Base-by-base conservation (phyloP, 2,329 filamentous ascomycete species). In the Leptoxyphium fumago region DNA sequence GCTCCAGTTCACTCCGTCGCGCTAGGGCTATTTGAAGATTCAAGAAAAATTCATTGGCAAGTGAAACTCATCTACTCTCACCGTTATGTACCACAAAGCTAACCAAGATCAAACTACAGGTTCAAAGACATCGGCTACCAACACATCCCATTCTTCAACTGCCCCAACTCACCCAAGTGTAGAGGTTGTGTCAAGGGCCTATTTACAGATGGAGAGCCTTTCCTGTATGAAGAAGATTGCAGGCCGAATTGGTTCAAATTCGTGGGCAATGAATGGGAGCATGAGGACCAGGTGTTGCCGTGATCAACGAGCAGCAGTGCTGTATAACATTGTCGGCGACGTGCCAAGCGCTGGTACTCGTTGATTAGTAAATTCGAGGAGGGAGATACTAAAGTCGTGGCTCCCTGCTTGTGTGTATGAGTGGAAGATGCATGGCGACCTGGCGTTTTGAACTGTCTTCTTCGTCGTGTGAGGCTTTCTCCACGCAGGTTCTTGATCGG, bases 121-220 rank as follows among this genome's bases (percentile, higher is more conserved):
- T 98, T 98, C 80, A 88, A 89, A 43, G 91, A 98, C 61, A 96
- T 98, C 53, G 91, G 91, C 46, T 98, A 98, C 67, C 87, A 95
- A 58, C 91, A 98, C 56, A 88, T 96, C 43, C 91, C 91, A 39
- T 98, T 94, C 69, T 94, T 94, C 73, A 98, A 98, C 69, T 98
- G 91, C 61, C 91, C 91, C 49, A 96, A 94, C 66, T 94, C 83
- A 43, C 84, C 85, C 41, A 96, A 96, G 64, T 96, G 89, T 62
- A 81, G 75, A 52, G 85, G 84, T 52, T 96, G 89, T 61, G 74
- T 80, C n/a, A 77, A 84, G 1, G 91, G 89, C 41, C 77, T 82
- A 46, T 83, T 95, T 57, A 95, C 86, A 21, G 87, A 93, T 52
- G 91, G 91, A 50, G 88, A 87, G 57, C 69, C 78, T 28, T 94